Evolutionary conservation across 2,329 filamentous ascomycete species (phyloP).

Genomic region (Exutisphaerella laricina): DNA sequence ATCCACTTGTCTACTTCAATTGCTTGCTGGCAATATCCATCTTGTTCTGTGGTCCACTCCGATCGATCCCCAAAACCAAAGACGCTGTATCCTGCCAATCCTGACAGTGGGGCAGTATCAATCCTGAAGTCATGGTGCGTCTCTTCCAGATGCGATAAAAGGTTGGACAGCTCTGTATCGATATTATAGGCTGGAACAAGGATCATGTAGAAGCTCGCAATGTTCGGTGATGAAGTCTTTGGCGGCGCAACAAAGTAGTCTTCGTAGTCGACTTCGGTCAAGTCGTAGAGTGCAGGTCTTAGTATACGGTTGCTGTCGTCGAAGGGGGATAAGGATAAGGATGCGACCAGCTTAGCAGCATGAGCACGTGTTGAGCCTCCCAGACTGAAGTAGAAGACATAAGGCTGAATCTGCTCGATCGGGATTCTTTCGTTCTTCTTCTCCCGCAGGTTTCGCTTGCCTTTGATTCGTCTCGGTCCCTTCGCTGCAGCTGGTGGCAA

Average conservation of each 20-base stretch:
- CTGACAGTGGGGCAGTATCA: conserved; percentile 74
- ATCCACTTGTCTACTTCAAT: conserved; percentile 91
- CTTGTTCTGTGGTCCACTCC: conserved; percentile 84
- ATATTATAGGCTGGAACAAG: conserved; percentile 92
- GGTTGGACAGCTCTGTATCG: conserved; percentile 81
- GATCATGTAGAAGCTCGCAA: conserved; percentile 70
- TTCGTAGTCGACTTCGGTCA: conserved; percentile 85
- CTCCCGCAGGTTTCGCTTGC: conserved; percentile 23
- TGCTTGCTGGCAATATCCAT: conserved; percentile 90
- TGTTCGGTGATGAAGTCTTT: conserved; percentile 56
- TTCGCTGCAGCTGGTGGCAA: conserved; percentile 1
- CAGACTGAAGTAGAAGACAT: conserved; percentile 86
- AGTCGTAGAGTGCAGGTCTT: conserved; percentile 63
- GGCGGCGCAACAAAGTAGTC: conserved; percentile 82
- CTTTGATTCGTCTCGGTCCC: conserved; percentile 30
- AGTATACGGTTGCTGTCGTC: conserved; percentile 39
- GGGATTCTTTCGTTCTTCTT: conserved; percentile 7
- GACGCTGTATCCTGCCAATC: conserved; percentile 78
- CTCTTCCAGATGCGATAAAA: conserved; percentile 80
- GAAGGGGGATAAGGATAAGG: conserved; percentile 44
- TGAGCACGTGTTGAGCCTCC: conserved; percentile 76
- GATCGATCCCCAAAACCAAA: conserved; percentile 91
- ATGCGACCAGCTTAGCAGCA: conserved; percentile 56
- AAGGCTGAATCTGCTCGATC: conserved; percentile 51
- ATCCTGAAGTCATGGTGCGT: conserved; percentile 97